Evolutionary conservation across 2,329 filamentous ascomycete genomes (phyloP).

Genomic region (Colletotrichum viniferum): DNA sequence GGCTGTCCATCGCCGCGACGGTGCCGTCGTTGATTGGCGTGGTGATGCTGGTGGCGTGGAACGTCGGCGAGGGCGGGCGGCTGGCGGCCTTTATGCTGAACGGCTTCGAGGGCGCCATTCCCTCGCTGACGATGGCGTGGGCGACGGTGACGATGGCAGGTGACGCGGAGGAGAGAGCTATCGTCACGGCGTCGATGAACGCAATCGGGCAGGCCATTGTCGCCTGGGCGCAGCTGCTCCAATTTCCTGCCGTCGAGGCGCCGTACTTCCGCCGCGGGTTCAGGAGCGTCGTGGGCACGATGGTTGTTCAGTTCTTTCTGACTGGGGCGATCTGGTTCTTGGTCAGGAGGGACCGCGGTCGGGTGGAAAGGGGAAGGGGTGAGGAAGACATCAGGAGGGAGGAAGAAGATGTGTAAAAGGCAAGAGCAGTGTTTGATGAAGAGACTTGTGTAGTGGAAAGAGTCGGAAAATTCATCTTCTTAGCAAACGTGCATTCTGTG

Average conservation of each 20-base stretch:
- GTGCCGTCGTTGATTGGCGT: conserved; percentile 36
- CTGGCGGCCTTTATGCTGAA: conserved; percentile 40
- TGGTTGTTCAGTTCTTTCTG: conserved; percentile 33
- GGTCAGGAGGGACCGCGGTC: not conserved
- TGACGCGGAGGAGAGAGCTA: conserved; percentile 43
- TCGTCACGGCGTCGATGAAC: conserved; percentile 47
- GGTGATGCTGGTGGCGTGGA: conserved; percentile 37
- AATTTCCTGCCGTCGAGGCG: conserved; percentile 39
- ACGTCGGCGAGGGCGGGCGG: conserved; percentile 40
- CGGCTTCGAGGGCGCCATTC: conserved; percentile 40
- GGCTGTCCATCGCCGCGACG: conserved; percentile 33
- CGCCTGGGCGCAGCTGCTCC: conserved; percentile 42
- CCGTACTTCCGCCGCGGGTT: conserved; percentile 36
- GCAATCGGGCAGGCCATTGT: conserved; percentile 45
- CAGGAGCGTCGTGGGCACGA: conserved; percentile 34
- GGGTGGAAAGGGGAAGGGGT: not conserved
- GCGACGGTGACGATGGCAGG: conserved; percentile 40
- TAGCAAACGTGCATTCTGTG: not conserved
- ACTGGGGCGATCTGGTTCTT: conserved; percentile 5
- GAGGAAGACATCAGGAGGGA: not conserved
- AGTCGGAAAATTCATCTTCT: not conserved
- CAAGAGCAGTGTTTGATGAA: not conserved
- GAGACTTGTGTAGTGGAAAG: not conserved
- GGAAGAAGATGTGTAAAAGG: not conserved
- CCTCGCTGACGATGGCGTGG: conserved; percentile 42